Conservation (phyloP, 257 asterid species). For the Leptodermis oblonga region DNA sequence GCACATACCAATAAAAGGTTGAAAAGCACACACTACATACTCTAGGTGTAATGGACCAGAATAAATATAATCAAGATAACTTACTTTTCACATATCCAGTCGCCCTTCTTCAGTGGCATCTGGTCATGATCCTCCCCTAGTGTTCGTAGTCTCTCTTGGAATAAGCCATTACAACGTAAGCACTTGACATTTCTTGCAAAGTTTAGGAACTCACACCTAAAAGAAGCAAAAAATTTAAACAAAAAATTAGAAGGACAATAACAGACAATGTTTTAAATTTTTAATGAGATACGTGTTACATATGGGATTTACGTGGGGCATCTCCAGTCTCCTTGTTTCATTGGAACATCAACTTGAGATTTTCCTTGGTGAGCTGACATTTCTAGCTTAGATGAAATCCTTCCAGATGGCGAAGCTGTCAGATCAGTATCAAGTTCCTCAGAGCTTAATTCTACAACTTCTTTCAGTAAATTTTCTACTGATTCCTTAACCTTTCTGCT, state of each 20-base stretch:
- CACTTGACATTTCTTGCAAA: slow-evolving; percentile 77
- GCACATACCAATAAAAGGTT: neutral
- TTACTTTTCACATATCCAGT: slow-evolving; percentile 81
- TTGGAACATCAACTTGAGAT: slow-evolving; percentile 30
- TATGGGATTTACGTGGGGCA: slow-evolving; percentile 69
- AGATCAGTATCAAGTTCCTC: slow-evolving; percentile 33
- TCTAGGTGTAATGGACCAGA: neutral
- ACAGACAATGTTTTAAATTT: neutral
- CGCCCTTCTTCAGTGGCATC: slow-evolving; percentile 91
- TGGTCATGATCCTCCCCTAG: slow-evolving; percentile 60
- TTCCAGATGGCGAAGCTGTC: slow-evolving; percentile 19
- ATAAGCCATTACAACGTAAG: slow-evolving; percentile 54
- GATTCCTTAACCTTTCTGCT: slow-evolving; percentile 62
- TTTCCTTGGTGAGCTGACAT: slow-evolving; percentile 28
- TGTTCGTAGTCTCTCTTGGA: slow-evolving; percentile 44
- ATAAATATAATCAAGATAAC: slow-evolving; percentile 7
- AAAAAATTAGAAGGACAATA: neutral
- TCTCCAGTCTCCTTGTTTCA: slow-evolving; percentile 79
- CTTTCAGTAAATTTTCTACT: slow-evolving; percentile 63
- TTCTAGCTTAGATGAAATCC: slow-evolving; percentile 28
- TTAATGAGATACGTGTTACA: neutral
- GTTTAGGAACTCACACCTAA: slow-evolving; percentile 76
- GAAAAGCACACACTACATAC: neutral
- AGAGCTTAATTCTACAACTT: slow-evolving; percentile 48
- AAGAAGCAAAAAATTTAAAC: neutral